Evolutionary conservation across 345 rosid genomes (phyloP), one percentile per base, ranked within the genome.

Genomic region (Sisymbrium altissimum): DNA sequence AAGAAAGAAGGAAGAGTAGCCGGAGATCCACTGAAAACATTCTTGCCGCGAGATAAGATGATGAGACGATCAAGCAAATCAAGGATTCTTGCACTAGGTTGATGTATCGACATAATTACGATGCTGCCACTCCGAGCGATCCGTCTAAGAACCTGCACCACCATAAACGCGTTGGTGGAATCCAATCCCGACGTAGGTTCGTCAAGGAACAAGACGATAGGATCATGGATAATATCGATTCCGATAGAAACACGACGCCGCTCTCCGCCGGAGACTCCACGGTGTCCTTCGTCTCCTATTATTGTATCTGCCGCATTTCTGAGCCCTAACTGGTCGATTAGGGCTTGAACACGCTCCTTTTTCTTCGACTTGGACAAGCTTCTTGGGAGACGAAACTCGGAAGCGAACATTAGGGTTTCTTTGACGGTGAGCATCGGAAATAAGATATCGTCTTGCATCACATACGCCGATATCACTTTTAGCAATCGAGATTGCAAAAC

Each of bases 241-340:
- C 98, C 98, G 0, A 94, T 94, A 0, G 98, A 94, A 12, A 89
- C 98, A 3, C 98, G 90, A 35, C 98, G 87, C 27, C 96, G 74
- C 64, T 94, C 98, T 0, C 98, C 97, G 0, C 97, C 98, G 0
- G 97, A 91, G 48, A 94, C 98, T 0, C 98, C 98, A 1, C 98
- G 85, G 77, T 89, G 98, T 6, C 97, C 98, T 80, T 94, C 98
- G 39, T 94, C 96, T 8, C 98, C 98, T 39, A 94, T 91, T 4
- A 94, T 77, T 0, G 97, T 94, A 29, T 86, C 79, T 17, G 90
- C 97, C 0, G 98, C 97, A 68, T 88, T 89, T 58, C 95, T 72
- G 5, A 94, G 85, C 13, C 97, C 98, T 12, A 94, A 40, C 36
- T 94, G 97, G 53, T 94, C 98, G 3, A 94, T 89, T 10, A 94